These are phyloP conservation scores for Choiromyces venosus DNA, from an alignment of 495 filamentous ascomycete genomes.

Conservation along the genomic window DNA sequence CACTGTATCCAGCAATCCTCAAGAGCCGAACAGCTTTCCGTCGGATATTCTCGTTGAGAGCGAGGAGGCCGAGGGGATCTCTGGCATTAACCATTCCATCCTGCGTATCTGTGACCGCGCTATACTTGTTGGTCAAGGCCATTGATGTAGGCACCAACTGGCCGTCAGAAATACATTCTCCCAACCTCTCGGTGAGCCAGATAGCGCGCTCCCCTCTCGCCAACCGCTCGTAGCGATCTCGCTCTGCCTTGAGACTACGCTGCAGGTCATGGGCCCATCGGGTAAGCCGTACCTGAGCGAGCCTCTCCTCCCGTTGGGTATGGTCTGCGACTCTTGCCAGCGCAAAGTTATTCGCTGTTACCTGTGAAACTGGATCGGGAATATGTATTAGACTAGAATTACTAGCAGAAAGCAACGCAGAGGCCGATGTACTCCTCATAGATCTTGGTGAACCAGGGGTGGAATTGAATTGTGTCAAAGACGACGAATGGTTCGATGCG, in stretches of 20 bases:
- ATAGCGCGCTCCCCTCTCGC: slow-evolving; percentile 66
- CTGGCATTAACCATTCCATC: slow-evolving; percentile 24
- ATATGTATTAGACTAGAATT: slow-evolving; percentile 32
- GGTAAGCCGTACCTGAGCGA: slow-evolving; percentile 73
- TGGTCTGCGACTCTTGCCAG: slow-evolving; percentile 67
- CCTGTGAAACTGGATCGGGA: slow-evolving; percentile 15
- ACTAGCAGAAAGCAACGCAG: slow-evolving; percentile 22
- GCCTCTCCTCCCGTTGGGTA: slow-evolving; percentile 62
- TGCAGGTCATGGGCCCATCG: slow-evolving; percentile 92
- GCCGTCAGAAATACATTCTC: slow-evolving; percentile 69
- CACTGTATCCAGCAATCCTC: slow-evolving; percentile 39
- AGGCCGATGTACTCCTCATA: slow-evolving; percentile 22
- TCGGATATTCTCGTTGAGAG: slow-evolving; percentile 34
- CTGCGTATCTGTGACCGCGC: slow-evolving; percentile 8
- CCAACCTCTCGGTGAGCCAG: slow-evolving; percentile 71
- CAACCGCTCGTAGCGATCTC: slow-evolving; percentile 66
- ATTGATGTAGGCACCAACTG: slow-evolving; percentile 51
- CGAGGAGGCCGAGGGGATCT: slow-evolving; percentile 37
- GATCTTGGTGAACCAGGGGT: slow-evolving; percentile 25
- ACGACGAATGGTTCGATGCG: slow-evolving; percentile 15
- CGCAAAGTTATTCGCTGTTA: slow-evolving; percentile 49
- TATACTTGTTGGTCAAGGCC: slow-evolving; percentile 22
- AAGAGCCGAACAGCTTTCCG: slow-evolving; percentile 34
- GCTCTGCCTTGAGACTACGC: slow-evolving; percentile 72
- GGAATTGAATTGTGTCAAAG: slow-evolving; percentile 19